Percentiles rank a stretch among this genome's conserved stretches.
phyloP scores from a whole-genome alignment of 2,329 filamentous ascomycete genomes.

The Aureobasidium mangrovei region DNA sequence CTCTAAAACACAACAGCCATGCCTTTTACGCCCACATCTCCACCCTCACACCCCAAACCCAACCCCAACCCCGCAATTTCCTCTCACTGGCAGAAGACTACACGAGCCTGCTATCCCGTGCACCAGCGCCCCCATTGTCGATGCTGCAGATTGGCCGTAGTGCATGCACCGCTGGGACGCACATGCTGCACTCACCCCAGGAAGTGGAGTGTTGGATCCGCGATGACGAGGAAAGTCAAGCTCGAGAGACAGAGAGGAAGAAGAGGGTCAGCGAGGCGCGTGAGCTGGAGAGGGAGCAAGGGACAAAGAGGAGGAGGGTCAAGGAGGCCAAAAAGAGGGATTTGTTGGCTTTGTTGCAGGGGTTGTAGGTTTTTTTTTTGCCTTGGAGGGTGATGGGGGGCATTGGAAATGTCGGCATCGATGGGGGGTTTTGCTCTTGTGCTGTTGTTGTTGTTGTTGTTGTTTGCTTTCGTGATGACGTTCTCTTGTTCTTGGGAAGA shows the following conservation, averaged over 20 bases:
- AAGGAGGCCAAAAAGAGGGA: neutral
- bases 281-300: neutral
- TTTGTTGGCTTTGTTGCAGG: neutral
- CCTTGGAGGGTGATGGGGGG: neutral
- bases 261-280: neutral
- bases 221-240: neutral
- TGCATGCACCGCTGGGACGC: neutral
- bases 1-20: neutral
- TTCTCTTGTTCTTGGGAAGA: neutral
- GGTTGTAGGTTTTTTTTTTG: neutral
- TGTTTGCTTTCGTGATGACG: neutral
- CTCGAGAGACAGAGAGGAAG: neutral
- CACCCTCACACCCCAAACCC: neutral
- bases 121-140: neutral
- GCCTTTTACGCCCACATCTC: neutral
- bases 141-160: neutral
- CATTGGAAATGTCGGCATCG: neutral
- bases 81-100: neutral
- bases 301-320: neutral
- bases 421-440: neutral
- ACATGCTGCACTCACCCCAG: neutral
- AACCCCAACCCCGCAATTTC: neutral
- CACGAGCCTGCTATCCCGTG: neutral
- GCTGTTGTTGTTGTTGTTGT: neutral
- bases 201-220: constrained; percentile 1